Evolutionary conservation across 768 basidiomycete species (phyloP).

Genomic region (Boletus rubroflammeus): DNA sequence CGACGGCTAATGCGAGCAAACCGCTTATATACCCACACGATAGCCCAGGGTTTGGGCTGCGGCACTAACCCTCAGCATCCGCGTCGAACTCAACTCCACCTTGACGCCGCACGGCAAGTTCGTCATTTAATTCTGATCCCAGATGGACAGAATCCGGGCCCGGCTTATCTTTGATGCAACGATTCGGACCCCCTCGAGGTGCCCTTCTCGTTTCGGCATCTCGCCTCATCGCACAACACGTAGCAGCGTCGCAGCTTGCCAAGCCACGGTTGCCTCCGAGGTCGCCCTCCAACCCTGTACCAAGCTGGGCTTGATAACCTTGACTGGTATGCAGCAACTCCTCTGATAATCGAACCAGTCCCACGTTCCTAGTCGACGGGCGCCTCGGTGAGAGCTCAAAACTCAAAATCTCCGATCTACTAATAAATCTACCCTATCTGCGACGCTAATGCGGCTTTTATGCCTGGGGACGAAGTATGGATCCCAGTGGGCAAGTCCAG

Average conservation of each 20-base stretch:
- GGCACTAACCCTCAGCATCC: neutral
- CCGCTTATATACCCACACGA: neutral
- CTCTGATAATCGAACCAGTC: neutral
- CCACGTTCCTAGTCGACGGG: neutral
- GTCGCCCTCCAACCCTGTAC: too few species aligned
- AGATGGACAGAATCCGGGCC: neutral
- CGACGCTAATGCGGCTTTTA: slow-evolving; percentile 15
- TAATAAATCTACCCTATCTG: neutral
- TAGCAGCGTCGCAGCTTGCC: too few species aligned
- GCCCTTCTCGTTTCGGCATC: too few species aligned
- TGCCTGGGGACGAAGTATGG: neutral
- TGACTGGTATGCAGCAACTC: too few species aligned
- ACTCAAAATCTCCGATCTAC: slow-evolving; percentile 12
- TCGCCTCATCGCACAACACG: neutral
- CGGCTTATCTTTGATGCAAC: neutral
- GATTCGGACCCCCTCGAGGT: too few species aligned
- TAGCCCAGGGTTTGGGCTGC: neutral
- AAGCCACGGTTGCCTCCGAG: too few species aligned
- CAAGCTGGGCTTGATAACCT: too few species aligned
- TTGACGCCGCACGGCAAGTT: slow-evolving; percentile 18
- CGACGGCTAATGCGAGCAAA: neutral
- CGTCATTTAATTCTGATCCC: neutral
- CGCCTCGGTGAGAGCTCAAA: slow-evolving; percentile 5
- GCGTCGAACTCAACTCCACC: slow-evolving; percentile 7
- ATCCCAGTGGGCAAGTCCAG: neutral